Evolutionary conservation across 1,284 basidiomycete genomes (phyloP).

Genomic region (Austroboletus olivaceoglutinosus): DNA sequence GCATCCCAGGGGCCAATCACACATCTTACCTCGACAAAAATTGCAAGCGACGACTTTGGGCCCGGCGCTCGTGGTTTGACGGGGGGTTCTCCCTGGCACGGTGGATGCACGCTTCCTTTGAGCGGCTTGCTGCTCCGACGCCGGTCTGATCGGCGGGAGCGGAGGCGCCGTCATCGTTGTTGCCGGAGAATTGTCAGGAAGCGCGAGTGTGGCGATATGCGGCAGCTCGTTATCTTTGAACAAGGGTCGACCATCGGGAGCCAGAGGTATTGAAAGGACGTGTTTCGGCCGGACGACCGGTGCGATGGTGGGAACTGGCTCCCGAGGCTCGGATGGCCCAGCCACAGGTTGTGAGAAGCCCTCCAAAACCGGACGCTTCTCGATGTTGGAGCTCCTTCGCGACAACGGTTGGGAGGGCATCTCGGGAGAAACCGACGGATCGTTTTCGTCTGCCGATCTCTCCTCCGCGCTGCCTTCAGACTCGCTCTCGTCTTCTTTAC

Average conservation of each 20-base stretch:
- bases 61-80: conserved; percentile 63
- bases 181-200: conserved; percentile 52
- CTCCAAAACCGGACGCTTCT: conserved; percentile 40
- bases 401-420: conserved; percentile 55
- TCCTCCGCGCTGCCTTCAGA: conserved; percentile 63
- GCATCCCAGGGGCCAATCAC: conserved; percentile 1
- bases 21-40: conserved; percentile 66
- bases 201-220: conserved; percentile 64
- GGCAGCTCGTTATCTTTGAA: conserved; percentile 65
- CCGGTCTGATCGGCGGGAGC: conserved; percentile 58
- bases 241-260: conserved; percentile 38
- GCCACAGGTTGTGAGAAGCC: conserved; percentile 30
- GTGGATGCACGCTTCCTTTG: conserved; percentile 67
- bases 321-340: conserved; percentile 38
- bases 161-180: conserved; percentile 58
- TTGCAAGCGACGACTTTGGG: conserved; percentile 83
- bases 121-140: conserved; percentile 57
- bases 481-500: conserved; percentile 62
- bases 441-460: conserved; percentile 52
- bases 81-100: conserved; percentile 57
- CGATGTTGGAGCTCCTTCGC: conserved; percentile 60
- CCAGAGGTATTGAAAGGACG: conserved; percentile 18
- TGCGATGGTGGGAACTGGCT: conserved; percentile 23
- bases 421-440: conserved; percentile 66
- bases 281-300: conserved; percentile 32